phyloP scores from a whole-genome alignment of 2,329 filamentous ascomycete genomes.

The Sclerotinia subarctica region DNA sequence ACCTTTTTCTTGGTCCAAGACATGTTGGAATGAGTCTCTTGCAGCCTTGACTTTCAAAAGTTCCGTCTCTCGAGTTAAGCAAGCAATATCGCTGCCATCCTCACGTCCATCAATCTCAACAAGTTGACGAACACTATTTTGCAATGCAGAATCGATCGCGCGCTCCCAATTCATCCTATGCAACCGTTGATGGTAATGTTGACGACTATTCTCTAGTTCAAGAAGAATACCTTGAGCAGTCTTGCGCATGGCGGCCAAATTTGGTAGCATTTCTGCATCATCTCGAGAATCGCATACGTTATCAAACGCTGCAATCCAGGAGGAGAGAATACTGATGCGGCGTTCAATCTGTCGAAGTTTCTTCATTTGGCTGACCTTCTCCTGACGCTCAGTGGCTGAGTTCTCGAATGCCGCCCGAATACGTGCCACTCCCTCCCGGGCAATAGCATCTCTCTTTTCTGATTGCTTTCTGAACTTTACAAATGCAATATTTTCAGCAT shows the following conservation, averaged over 20 bases:
- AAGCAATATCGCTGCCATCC: slow-evolving; percentile 66
- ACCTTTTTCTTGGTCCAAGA: slow-evolving; percentile 79
- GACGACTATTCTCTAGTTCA: slow-evolving; percentile 84
- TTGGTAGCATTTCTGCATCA: slow-evolving; percentile 66
- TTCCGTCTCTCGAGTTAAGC: slow-evolving; percentile 77
- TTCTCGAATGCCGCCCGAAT: slow-evolving; percentile 83
- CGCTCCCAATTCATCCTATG: slow-evolving; percentile 83
- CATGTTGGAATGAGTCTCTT: slow-evolving; percentile 71
- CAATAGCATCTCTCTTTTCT: slow-evolving; percentile 74
- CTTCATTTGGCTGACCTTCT: slow-evolving; percentile 76
- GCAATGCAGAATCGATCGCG: slow-evolving; percentile 79
- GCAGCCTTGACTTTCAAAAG: slow-evolving; percentile 79
- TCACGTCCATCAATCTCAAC: slow-evolving; percentile 64
- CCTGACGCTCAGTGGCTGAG: slow-evolving; percentile 70
- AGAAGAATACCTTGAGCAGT: slow-evolving; percentile 83
- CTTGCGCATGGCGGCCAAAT: slow-evolving; percentile 73
- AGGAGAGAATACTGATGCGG: slow-evolving; percentile 79
- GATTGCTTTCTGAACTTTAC: slow-evolving; percentile 87
- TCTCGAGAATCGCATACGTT: slow-evolving; percentile 70
- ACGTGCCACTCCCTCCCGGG: slow-evolving; percentile 74
- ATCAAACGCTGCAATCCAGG: slow-evolving; percentile 93
- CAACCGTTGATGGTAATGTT: slow-evolving; percentile 84
- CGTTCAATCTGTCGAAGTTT: slow-evolving; percentile 79
- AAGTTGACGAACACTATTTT: slow-evolving; percentile 79
- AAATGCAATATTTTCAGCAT: slow-evolving; percentile 77